Evolutionary conservation across 331 rosid species (phyloP).

Genomic region (Malus hybrid): DNA sequence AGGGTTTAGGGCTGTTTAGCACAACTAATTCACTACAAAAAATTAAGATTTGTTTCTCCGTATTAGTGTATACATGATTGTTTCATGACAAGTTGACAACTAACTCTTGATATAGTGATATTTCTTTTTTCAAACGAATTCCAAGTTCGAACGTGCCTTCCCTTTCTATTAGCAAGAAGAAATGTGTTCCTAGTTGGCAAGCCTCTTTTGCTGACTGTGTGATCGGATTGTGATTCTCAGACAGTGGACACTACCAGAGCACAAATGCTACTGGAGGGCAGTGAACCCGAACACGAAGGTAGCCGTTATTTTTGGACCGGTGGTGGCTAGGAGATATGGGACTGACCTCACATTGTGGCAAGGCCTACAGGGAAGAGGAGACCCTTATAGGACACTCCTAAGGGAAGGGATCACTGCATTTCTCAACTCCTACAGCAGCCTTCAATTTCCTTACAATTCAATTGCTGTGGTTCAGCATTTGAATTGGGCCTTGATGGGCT

Average conservation of each 20-base stretch:
- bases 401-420: slow-evolving; percentile 73
- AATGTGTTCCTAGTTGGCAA: too few relatives aligned
- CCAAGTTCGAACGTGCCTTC: too few relatives aligned
- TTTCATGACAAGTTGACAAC: too few relatives aligned
- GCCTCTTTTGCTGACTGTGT: neutral
- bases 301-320: slow-evolving; percentile 51
- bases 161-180: too few relatives aligned
- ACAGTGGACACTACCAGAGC: slow-evolving; percentile 53
- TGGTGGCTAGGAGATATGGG: slow-evolving; percentile 59
- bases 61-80: neutral
- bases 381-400: slow-evolving; percentile 63
- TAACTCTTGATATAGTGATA: neutral
- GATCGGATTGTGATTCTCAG: slow-evolving; percentile 21
- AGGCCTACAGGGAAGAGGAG: slow-evolving; percentile 77
- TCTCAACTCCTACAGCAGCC: slow-evolving; percentile 51
- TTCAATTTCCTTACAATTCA: slow-evolving; percentile 30
- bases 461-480: slow-evolving; percentile 41
- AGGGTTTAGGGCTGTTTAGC: too few relatives aligned
- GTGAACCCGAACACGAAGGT: slow-evolving; percentile 69
- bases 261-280: slow-evolving; percentile 76
- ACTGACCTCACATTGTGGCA: slow-evolving; percentile 66
- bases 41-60: neutral
- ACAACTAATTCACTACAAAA: neutral
- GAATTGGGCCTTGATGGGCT: slow-evolving; percentile 63
- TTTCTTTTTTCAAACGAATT: too few relatives aligned